Base-by-base conservation (phyloP, 306 rosid species). In the Castanea mollissima region DNA sequence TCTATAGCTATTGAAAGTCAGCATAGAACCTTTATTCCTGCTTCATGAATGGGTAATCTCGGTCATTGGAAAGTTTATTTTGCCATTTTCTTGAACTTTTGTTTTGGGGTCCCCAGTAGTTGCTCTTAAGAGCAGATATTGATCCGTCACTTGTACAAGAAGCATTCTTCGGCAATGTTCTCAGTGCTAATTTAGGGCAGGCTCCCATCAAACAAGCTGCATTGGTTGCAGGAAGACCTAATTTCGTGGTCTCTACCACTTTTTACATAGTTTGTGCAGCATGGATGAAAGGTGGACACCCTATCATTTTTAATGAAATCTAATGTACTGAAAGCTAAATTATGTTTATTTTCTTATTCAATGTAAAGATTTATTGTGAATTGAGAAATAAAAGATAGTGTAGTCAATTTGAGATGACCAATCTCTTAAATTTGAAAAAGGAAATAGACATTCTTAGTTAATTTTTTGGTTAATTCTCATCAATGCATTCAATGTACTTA, bases 171-270 rank as follows among this genome's bases (percentile, higher is more conserved):
- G 96, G 99, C 82, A 96, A 96, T 80, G 98, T 96, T 79, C 93
- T 96, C 68, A 93, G 96, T 82, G 99, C 99, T 59, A 96, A 96
- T 85, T 88, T 96, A 86, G 98, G 99, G 64, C 98, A 93, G 90
- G 97, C 99, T 82, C 99, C 99, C 0, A 97, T 96, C 55, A 91
- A 98, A 80, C 99, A 96, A 81, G 99, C 99, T 83, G 97, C 99
- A 69, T 60, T 96, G 49, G 98, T 97, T 76, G 98, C 99, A 77
- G 99, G 98, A 89, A 80, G 93, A 74, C 90, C 98, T 10, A 86
- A 90, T 76, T 80, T 97, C 10, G 99, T 93, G 51, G 7, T 90
- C 82, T 93, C 96, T 81, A 90, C 98, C 72, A 91, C 99, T 27
- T 87, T 96, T 75, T 93, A 96, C 86, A 96, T 93, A 89, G 99